Conservation (phyloP, 345 rosid species). For the Populus simonii region DNA sequence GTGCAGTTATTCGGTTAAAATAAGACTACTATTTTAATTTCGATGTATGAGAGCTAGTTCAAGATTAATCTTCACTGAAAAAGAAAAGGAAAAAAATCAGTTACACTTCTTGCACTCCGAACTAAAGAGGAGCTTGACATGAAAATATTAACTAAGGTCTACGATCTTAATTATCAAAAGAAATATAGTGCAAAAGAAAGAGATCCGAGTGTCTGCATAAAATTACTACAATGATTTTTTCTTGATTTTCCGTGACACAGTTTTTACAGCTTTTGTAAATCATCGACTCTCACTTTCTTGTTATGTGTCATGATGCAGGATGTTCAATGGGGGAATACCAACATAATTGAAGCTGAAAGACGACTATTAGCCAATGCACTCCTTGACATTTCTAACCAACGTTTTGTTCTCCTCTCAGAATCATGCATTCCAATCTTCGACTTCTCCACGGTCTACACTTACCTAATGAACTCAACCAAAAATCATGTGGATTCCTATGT, state of each 20-base stretch:
- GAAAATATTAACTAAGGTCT: neutral
- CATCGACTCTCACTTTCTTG: neutral
- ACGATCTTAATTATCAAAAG: neutral
- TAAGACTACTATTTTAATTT: too few relatives aligned
- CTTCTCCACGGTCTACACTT: slow-evolving; percentile 58
- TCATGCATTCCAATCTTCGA: slow-evolving; percentile 83
- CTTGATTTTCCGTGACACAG: neutral
- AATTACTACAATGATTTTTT: neutral
- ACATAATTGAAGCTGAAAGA: slow-evolving; percentile 84
- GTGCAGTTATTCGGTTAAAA: neutral
- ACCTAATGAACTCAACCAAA: slow-evolving; percentile 49
- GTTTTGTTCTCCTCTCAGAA: slow-evolving; percentile 77
- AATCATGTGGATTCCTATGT: slow-evolving; percentile 61
- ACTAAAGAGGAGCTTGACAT: neutral
- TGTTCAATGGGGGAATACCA: slow-evolving; percentile 70
- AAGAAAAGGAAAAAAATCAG: too few relatives aligned
- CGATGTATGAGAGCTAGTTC: too few relatives aligned
- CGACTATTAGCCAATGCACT: slow-evolving; percentile 79
- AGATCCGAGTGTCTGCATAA: neutral
- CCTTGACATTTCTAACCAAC: slow-evolving; percentile 59
- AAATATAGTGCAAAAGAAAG: neutral
- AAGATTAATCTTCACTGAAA: too few relatives aligned
- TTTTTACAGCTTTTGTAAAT: neutral
- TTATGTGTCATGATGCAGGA: slow-evolving; percentile 38
- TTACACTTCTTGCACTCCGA: too few relatives aligned